A percentile compares a stretch with the other conserved stretches of the same genome.
Conservation (phyloP, 2,329 filamentous ascomycete genomes). For the Zalaria sp. region DNA sequence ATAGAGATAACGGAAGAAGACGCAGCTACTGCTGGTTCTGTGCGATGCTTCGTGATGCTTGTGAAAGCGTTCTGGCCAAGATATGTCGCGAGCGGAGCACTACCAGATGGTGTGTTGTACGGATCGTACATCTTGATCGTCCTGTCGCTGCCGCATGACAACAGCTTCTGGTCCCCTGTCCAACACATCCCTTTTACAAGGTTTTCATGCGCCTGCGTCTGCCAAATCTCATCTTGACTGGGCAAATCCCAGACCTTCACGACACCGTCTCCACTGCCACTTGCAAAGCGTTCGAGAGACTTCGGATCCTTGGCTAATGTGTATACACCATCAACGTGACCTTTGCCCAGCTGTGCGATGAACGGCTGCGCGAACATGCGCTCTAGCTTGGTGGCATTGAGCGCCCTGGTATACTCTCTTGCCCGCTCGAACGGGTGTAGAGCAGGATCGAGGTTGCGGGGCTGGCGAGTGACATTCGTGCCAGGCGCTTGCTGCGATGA, state of each 20-base stretch:
- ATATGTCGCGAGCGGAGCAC: conserved; percentile 70
- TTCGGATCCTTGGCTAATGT: conserved; percentile 33
- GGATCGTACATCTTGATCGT: conserved; percentile 87
- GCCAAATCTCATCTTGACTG: conserved; percentile 59
- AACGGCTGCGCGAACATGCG: conserved; percentile 84
- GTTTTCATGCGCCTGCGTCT: conserved; percentile 75
- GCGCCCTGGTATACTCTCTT: conserved; percentile 64
- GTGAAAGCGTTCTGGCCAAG: conserved; percentile 75
- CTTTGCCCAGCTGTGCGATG: conserved; percentile 70
- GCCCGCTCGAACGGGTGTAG: conserved; percentile 86
- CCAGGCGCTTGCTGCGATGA: conserved; percentile 53
- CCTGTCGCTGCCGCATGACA: conserved; percentile 76
- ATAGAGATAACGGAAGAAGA: conserved; percentile 63
- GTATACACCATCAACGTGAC: conserved; percentile 74
- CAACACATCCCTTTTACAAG: conserved; percentile 85
- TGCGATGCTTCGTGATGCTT: conserved; percentile 68
- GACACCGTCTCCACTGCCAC: conserved; percentile 79
- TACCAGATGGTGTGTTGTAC: conserved; percentile 55
- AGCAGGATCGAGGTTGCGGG: conserved; percentile 65
- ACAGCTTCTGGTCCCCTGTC: conserved; percentile 70
- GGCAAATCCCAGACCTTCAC: conserved; percentile 86
- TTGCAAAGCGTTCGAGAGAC: conserved; percentile 43
- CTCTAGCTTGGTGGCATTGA: conserved; percentile 82
- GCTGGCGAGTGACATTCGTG: conserved; percentile 48
- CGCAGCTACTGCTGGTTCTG: conserved; percentile 64